Conservation (phyloP, 2,329 filamentous ascomycete species). For the Epichloe sylvatica region DNA sequence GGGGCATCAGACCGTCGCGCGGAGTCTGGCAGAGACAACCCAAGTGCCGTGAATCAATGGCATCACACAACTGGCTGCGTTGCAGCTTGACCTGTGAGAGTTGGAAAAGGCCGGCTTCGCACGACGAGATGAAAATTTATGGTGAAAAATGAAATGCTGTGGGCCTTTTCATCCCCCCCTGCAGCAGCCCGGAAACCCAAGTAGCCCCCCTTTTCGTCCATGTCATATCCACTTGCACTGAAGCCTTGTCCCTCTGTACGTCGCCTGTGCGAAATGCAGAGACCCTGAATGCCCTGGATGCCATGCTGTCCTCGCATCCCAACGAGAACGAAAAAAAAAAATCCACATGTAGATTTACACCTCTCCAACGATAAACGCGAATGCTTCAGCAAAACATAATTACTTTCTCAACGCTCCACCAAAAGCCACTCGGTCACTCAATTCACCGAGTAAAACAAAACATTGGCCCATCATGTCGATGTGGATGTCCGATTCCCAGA, state of each 20-base stretch:
- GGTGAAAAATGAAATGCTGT: neutral
- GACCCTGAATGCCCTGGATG: constrained; percentile 1
- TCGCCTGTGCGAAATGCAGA: constrained; percentile 3
- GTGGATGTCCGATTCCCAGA: constrained; percentile 94
- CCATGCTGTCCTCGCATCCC: constrained; percentile 7
- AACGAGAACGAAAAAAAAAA: neutral
- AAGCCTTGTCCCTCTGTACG: neutral
- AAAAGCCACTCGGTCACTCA: neutral
- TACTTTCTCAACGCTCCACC: neutral
- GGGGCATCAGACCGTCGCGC: neutral
- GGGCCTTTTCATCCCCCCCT: neutral
- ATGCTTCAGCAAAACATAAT: no score
- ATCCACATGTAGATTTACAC: no score
- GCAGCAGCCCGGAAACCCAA: neutral
- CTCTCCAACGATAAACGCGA: no score
- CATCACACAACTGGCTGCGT: neutral
- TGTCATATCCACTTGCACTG: neutral
- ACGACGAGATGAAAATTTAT: neutral
- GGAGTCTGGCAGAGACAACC: neutral
- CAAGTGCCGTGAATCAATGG: neutral
- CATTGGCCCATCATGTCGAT: constrained; percentile 44
- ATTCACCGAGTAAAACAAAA: neutral
- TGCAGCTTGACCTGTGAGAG: neutral
- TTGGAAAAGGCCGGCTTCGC: neutral
- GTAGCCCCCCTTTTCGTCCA: constrained; percentile 1